Percentiles rank a stretch among this genome's conserved stretches.
Evolutionary conservation across 805 yeast genomes (phyloP).

Genomic region (Pichia sporocuriosa): DNA sequence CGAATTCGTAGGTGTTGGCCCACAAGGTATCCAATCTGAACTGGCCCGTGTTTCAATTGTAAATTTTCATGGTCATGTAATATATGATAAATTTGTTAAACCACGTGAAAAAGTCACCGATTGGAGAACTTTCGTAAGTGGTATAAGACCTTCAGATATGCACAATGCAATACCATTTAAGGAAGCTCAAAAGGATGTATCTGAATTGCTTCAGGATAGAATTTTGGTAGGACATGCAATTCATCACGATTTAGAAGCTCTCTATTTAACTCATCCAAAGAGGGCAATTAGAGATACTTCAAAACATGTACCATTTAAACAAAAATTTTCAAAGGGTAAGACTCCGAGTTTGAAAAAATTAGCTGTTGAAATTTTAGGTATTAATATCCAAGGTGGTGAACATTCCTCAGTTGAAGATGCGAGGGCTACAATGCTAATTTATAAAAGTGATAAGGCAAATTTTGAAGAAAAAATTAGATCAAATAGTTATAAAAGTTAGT

Average conservation of each 20-base stretch:
- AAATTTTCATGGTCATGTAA: conserved; percentile 66
- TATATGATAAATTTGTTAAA: conserved; percentile 68
- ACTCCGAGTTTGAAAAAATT: conserved; percentile 69
- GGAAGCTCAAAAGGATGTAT: conserved; percentile 55
- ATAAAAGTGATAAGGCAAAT: conserved; percentile 51
- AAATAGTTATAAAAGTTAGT: not conserved
- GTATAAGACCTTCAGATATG: conserved; percentile 69
- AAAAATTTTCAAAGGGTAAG: conserved; percentile 53
- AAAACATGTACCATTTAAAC: conserved; percentile 48
- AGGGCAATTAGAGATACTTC: conserved; percentile 69
- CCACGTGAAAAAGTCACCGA: conserved; percentile 76
- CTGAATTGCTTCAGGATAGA: conserved; percentile 45
- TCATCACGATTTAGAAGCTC: conserved; percentile 65
- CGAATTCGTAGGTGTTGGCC: conserved; percentile 90
- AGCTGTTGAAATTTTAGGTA: conserved; percentile 45
- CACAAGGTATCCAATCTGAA: conserved; percentile 60
- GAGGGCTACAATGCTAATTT: conserved; percentile 78
- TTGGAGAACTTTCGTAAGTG: conserved; percentile 92
- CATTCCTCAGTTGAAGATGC: conserved; percentile 94
- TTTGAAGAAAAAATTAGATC: conserved; percentile 38
- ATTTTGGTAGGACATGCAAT: conserved; percentile 82
- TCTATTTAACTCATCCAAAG: conserved; percentile 63
- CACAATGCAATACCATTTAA: conserved; percentile 56
- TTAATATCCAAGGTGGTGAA: conserved; percentile 62
- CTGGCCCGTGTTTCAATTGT: conserved; percentile 86